Base-by-base conservation (phyloP, 306 rosid genomes). In the Pueraria montana region DNA sequence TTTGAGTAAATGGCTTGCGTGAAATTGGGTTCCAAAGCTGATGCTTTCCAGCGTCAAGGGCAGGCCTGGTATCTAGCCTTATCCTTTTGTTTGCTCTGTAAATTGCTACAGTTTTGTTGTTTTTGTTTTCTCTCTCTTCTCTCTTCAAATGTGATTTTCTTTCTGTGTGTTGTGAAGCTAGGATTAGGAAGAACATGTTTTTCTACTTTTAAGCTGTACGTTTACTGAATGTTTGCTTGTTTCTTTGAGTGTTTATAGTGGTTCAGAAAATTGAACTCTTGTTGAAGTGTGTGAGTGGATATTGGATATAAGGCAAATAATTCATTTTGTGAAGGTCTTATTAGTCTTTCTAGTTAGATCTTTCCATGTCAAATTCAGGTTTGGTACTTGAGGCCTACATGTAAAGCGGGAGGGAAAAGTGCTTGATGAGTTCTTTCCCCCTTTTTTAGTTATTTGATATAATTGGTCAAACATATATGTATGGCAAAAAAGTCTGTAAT, bases 11-110 rank as follows among this genome's bases (percentile, higher is more conserved):
- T 96, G 99, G 97, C 97, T 86, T 94, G 97, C 76, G 52, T 96
- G 87, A 96, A 96, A 86, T 83, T 96, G 92, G 99, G 99, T 81
- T 96, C 99, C 59, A 96, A 96, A 83, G 88, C 85, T 80, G 99
- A 96, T 84, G 97, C 98, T 8, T 96, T 96, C 73, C 97, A 91
- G 64, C 93, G 97, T 85, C 97, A 94, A 87, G 99, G 99, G 24
- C 99, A 94, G 87, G 99, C 99, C 86, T 96, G 99, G 99, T 95
- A 89, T 76, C 85, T 76, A 23, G 4, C 12, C 72, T 66, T 53
- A 27, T 49, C 68, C 78, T 59, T 73, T 8, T 27, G 72, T 68
- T 69, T 70, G 79, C 24, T 76, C 59, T 67, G 27, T 45, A 2
- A 34, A 80, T 66, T 67, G 1, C n/a, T n/a, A n/a, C 18, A 32